These are phyloP conservation scores for Myriosclerotinia curreyana DNA, from an alignment of 2,329 filamentous ascomycete genomes.

Conservation along the genomic window DNA sequence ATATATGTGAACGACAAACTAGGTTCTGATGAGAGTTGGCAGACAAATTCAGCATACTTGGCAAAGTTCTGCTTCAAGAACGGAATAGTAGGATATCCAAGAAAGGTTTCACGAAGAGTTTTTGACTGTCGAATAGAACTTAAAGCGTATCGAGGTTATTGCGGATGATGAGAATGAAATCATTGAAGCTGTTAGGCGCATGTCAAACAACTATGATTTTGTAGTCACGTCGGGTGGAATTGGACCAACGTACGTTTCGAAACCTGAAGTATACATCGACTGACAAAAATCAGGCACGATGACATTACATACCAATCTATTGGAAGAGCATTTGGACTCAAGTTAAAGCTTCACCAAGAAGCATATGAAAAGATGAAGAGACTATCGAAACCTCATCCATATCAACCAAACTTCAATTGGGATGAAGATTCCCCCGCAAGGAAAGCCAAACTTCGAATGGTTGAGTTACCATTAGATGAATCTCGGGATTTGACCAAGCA, in stretches of 20 bases:
- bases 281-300: slow-evolving; percentile 64
- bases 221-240: slow-evolving; percentile 95
- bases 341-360: slow-evolving; percentile 71
- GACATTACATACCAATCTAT: slow-evolving; percentile 97
- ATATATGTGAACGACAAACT: background rate
- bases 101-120: slow-evolving; percentile 60
- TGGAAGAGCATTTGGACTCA: slow-evolving; percentile 79
- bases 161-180: slow-evolving; percentile 91
- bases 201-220: slow-evolving; percentile 89
- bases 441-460: slow-evolving; percentile 85
- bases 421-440: slow-evolving; percentile 74
- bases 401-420: slow-evolving; percentile 78
- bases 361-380: slow-evolving; percentile 80
- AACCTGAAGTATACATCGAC: background rate
- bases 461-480: slow-evolving; percentile 75
- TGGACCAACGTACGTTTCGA: slow-evolving; percentile 69
- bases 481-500: slow-evolving; percentile 64
- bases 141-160: slow-evolving; percentile 90
- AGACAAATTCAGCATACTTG: slow-evolving; percentile 64
- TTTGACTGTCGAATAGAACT: slow-evolving; percentile 46
- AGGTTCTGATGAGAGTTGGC: slow-evolving; percentile 28
- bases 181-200: slow-evolving; percentile 74
- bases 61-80: slow-evolving; percentile 63
- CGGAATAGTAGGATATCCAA: slow-evolving; percentile 52
- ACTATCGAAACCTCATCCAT: slow-evolving; percentile 69